Percentiles rank a stretch among this genome's conserved stretches.
Evolutionary conservation across 495 filamentous ascomycete genomes (phyloP).

Genomic region (Annulohypoxylon stygium): DNA sequence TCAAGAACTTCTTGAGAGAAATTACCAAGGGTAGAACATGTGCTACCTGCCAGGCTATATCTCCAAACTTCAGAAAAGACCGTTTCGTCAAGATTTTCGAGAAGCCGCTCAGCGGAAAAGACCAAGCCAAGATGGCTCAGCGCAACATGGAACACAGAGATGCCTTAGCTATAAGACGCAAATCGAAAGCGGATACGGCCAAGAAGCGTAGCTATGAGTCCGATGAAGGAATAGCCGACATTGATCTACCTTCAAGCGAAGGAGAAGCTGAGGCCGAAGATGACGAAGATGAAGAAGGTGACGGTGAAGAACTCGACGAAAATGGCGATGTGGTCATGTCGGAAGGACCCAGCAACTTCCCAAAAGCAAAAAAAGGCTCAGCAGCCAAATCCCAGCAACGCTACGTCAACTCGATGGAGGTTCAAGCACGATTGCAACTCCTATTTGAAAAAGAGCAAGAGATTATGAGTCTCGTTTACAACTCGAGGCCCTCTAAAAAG

Average conservation of each 20-base stretch:
- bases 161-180: conserved; percentile 59
- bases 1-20: conserved; percentile 83
- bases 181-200: conserved; percentile 39
- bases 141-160: conserved; percentile 76
- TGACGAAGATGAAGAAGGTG: conserved; percentile 61
- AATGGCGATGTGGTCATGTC: conserved; percentile 67
- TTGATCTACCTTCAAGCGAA: conserved; percentile 65
- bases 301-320: conserved; percentile 63
- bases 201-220: conserved; percentile 54
- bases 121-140: conserved; percentile 77
- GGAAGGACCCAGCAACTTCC: conserved; percentile 43
- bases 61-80: conserved; percentile 86
- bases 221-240: conserved; percentile 81
- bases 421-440: conserved; percentile 77
- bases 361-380: conserved; percentile 53
- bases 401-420: conserved; percentile 80
- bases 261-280: conserved; percentile 61
- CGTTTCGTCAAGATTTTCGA: conserved; percentile 92
- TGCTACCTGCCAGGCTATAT: conserved; percentile 76
- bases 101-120: conserved; percentile 77
- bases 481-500: conserved; percentile 71
- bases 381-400: conserved; percentile 62
- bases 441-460: conserved; percentile 91
- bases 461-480: conserved; percentile 84
- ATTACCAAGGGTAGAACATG: conserved; percentile 77